phyloP scores from a whole-genome alignment of 306 rosid genomes.

The Ormosia semicastrata region DNA sequence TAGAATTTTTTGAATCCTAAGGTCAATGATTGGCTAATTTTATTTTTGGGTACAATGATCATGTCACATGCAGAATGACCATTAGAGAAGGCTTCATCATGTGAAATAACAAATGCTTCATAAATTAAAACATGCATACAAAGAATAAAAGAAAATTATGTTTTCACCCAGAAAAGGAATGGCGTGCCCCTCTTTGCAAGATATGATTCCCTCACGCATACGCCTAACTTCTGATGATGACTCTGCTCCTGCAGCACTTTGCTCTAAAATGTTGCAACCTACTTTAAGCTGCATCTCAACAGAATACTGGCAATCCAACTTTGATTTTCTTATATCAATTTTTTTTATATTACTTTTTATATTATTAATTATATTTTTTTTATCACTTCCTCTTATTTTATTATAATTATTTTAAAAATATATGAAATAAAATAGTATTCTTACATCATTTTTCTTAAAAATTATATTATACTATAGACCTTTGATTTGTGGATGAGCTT shows the following conservation, averaged over 20 bases:
- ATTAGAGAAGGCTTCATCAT: slow-evolving; percentile 10
- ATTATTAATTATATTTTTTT: no score
- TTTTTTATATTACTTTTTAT: no score
- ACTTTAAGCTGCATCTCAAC: slow-evolving; percentile 24
- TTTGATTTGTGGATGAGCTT: background rate
- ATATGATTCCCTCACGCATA: slow-evolving; percentile 18
- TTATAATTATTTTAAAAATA: no score
- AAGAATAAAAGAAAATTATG: background rate
- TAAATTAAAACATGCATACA: background rate
- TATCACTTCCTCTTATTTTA: no score
- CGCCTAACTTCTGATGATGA: background rate
- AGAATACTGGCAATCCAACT: background rate
- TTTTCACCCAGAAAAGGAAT: background rate
- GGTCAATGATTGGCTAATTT: background rate
- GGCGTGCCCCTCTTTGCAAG: slow-evolving; percentile 8
- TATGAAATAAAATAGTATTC: no score
- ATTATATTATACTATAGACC: background rate
- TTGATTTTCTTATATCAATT: no score
- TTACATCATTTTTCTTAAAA: no score
- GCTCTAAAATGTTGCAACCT: background rate
- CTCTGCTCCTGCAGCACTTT: background rate
- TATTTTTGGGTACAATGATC: background rate
- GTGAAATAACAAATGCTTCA: background rate
- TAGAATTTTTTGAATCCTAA: background rate
- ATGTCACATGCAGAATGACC: slow-evolving; percentile 15